phyloP scores from a whole-genome alignment of 495 filamentous ascomycete species.

The Pseudotulostoma volvatum region DNA sequence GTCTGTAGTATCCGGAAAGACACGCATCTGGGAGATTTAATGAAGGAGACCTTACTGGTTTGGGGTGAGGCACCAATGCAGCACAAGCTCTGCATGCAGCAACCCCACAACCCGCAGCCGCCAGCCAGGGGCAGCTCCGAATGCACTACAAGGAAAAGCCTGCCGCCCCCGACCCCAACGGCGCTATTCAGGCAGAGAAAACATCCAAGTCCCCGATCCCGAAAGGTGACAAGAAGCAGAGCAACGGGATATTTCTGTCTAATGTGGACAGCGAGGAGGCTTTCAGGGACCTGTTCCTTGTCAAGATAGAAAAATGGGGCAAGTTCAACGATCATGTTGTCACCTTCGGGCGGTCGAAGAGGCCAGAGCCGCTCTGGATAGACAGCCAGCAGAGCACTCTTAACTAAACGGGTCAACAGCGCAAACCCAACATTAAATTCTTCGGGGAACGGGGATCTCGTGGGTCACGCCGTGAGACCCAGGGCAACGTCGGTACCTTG shows the following conservation, averaged over 20 bases:
- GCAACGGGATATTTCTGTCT: conserved; percentile 70
- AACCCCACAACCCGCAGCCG: conserved; percentile 33
- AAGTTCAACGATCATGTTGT: conserved; percentile 65
- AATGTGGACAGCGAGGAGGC: conserved; percentile 63
- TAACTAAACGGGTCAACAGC: conserved; percentile 40
- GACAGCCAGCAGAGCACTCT: conserved; percentile 50
- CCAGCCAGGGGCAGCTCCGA: conserved; percentile 8
- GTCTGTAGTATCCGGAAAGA: too few relatives aligned
- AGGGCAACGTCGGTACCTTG: conserved; percentile 54
- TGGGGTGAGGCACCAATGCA: too few relatives aligned
- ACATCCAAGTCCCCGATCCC: conserved; percentile 21
- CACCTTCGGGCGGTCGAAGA: conserved; percentile 62
- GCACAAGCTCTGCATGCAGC: too few relatives aligned
- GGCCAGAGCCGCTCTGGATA: conserved; percentile 56
- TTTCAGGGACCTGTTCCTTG: conserved; percentile 61
- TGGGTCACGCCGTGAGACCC: conserved; percentile 18
- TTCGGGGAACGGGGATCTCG: conserved; percentile 48
- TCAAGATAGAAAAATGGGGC: conserved; percentile 59
- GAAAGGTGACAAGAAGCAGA: conserved; percentile 35
- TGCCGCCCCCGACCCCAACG: conserved; percentile 20
- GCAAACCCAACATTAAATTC: conserved; percentile 64
- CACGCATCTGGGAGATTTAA: too few relatives aligned
- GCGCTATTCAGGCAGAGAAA: conserved; percentile 23
- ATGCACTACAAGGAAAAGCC: conserved; percentile 24
- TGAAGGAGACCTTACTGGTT: too few relatives aligned